Conservation (phyloP, 495 filamentous ascomycete genomes). For the Aspergillus olivimuriae region DNA sequence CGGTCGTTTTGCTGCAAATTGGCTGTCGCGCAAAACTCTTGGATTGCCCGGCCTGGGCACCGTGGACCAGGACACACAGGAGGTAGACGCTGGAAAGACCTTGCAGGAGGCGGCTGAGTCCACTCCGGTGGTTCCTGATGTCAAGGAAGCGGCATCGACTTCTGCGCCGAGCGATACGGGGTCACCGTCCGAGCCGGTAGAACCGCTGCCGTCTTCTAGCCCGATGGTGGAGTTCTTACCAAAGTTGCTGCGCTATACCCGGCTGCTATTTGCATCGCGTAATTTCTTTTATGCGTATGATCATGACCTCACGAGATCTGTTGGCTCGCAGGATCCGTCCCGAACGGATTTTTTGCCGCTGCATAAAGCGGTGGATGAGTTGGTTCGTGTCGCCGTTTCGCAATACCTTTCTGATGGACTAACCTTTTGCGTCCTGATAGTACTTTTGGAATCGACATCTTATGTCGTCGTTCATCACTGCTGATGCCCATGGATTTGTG, state of each 20-base stretch:
- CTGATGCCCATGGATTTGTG: slow-evolving; percentile 53
- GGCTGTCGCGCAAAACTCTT: slow-evolving; percentile 83
- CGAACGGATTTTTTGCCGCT: slow-evolving; percentile 48
- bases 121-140: slow-evolving; percentile 5
- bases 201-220: slow-evolving; percentile 18
- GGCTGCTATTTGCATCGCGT: slow-evolving; percentile 68
- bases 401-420: too few species aligned
- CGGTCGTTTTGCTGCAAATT: slow-evolving; percentile 79
- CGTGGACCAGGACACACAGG: slow-evolving; percentile 18
- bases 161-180: slow-evolving; percentile 17
- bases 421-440: too few species aligned
- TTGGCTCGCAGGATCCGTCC: slow-evolving; percentile 40
- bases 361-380: slow-evolving; percentile 65
- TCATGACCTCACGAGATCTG: slow-evolving; percentile 71
- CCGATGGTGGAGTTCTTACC: slow-evolving; percentile 56
- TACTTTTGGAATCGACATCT: slow-evolving; percentile 90
- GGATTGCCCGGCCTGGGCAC: slow-evolving; percentile 37
- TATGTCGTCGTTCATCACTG: slow-evolving; percentile 64
- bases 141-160: slow-evolving; percentile 9
- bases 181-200: slow-evolving; percentile 23
- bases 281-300: slow-evolving; percentile 96
- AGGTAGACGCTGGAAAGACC: slow-evolving; percentile 19
- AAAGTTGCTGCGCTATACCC: slow-evolving; percentile 76
- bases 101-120: slow-evolving; percentile 9
- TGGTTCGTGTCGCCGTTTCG: too few species aligned